Percentiles rank a stretch among this genome's conserved stretches.
These are phyloP conservation scores for Aureobasidium sp. DNA, from an alignment of 2,329 filamentous ascomycete species.

Conservation along the genomic window DNA sequence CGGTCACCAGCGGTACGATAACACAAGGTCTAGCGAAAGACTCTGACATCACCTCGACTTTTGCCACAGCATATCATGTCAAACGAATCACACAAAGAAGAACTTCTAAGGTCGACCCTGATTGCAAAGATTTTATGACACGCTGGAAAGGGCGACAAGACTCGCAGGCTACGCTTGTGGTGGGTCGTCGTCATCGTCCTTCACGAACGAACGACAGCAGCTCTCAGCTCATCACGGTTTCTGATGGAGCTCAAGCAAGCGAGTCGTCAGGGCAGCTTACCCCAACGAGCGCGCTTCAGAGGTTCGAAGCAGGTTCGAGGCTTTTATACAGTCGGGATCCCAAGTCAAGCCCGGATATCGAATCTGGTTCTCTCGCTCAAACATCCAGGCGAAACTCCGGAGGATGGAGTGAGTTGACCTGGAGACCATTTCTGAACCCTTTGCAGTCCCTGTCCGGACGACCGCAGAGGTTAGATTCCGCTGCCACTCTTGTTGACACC, in stretches of 20 bases:
- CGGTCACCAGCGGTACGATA: too few species aligned
- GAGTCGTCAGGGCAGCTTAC: too few species aligned
- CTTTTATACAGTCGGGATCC: neutral
- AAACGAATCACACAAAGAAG: neutral
- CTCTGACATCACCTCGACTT: too few species aligned
- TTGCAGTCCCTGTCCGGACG: neutral
- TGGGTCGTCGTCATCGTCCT: slow-evolving; percentile 14
- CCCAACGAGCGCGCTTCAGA: too few species aligned
- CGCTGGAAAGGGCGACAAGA: too few species aligned
- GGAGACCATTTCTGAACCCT: slow-evolving; percentile 3
- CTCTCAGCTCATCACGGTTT: slow-evolving; percentile 8
- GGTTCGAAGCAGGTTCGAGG: neutral
- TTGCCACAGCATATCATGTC: slow-evolving; percentile 4
- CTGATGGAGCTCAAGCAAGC: too few species aligned
- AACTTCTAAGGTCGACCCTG: neutral
- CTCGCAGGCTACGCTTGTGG: slow-evolving; percentile 19
- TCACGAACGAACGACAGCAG: slow-evolving; percentile 15
- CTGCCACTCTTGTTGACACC: slow-evolving; percentile 14
- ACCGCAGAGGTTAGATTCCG: slow-evolving; percentile 7
- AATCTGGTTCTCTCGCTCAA: too few species aligned
- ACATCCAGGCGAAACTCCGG: too few species aligned
- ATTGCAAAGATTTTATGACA: slow-evolving; percentile 18
- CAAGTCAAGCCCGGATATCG: too few species aligned
- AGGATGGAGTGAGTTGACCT: slow-evolving; percentile 15
- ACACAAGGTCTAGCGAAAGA: too few species aligned